Evolutionary conservation across 192 early-diverging fungal species (phyloP).

Genomic region (Coemansia sp.): DNA sequence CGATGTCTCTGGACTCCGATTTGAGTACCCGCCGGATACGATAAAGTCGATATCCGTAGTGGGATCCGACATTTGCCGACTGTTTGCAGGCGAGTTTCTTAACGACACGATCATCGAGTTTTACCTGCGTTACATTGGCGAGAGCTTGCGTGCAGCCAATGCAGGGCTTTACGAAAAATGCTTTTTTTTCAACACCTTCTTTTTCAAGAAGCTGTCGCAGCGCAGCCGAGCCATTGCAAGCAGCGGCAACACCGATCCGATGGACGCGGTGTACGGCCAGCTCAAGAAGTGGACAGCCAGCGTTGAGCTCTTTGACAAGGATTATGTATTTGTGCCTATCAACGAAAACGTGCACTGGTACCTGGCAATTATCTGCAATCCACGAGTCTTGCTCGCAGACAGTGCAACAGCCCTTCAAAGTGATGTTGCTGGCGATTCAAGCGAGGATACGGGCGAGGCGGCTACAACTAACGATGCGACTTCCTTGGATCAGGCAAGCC

Average conservation of each 20-base stretch:
- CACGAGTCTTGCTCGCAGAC: slow-evolving; percentile 43
- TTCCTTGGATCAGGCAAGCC: not conserved
- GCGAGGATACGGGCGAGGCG: too few species aligned
- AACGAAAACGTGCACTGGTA: slow-evolving; percentile 93
- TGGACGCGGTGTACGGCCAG: slow-evolving; percentile 52
- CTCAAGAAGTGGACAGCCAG: slow-evolving; percentile 77
- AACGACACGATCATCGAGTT: slow-evolving; percentile 91
- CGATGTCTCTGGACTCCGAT: slow-evolving; percentile 18
- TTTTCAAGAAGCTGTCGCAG: slow-evolving; percentile 68
- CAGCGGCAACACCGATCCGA: slow-evolving; percentile 16
- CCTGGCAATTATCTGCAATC: slow-evolving; percentile 73
- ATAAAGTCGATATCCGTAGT: slow-evolving; percentile 59
- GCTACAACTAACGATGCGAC: not conserved
- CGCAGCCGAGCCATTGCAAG: slow-evolving; percentile 1
- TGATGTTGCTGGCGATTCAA: not conserved
- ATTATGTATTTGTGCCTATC: slow-evolving; percentile 79
- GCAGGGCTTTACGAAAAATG: slow-evolving; percentile 53
- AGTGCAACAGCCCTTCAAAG: not conserved
- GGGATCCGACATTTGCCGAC: slow-evolving; percentile 59
- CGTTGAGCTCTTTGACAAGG: slow-evolving; percentile 70
- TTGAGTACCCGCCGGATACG: slow-evolving; percentile 53
- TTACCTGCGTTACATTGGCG: slow-evolving; percentile 62
- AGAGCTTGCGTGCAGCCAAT: slow-evolving; percentile 38
- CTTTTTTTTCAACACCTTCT: slow-evolving; percentile 83
- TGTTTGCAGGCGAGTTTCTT: slow-evolving; percentile 71